These are phyloP conservation scores for Fusarium drepaniforme DNA, from an alignment of 2,329 filamentous ascomycete genomes.

Conservation along the genomic window DNA sequence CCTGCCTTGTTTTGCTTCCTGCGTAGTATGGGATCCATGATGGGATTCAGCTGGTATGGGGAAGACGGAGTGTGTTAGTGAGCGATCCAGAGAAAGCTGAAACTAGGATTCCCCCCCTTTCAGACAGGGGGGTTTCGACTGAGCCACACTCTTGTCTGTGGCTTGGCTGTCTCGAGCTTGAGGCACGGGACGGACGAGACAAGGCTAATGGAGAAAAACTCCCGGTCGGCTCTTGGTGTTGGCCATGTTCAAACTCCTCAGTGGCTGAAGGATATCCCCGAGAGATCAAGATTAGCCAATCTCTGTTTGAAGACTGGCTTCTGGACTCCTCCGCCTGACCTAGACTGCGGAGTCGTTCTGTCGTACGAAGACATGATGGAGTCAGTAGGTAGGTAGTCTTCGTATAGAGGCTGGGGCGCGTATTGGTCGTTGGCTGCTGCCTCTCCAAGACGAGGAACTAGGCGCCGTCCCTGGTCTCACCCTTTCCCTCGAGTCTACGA, in stretches of 20 bases:
- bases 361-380: not conserved
- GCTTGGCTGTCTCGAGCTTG: slow-evolving; percentile 22
- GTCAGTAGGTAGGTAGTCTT: not conserved
- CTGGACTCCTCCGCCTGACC: not conserved
- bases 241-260: not conserved
- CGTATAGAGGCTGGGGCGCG: not conserved
- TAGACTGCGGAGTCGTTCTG: not conserved
- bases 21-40: not conserved
- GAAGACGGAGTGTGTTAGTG: not conserved
- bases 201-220: slow-evolving; percentile 25
- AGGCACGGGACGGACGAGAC: slow-evolving; percentile 8
- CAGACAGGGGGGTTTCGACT: slow-evolving; percentile 26
- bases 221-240: slow-evolving; percentile 11
- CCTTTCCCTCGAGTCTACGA: not conserved
- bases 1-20: not conserved
- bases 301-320: not conserved
- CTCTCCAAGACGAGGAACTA: not conserved
- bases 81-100: slow-evolving; percentile 31
- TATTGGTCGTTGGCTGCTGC: not conserved
- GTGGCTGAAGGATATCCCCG: not conserved
- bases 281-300: not conserved
- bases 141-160: slow-evolving; percentile 24
- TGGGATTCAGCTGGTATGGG: slow-evolving; percentile 1
- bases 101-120: slow-evolving; percentile 20
- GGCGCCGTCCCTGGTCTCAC: not conserved